A percentile compares a stretch with the other conserved stretches of the same genome.
phyloP scores from a whole-genome alignment of 108 stramenopile genomes.

The Aurantiochytrium sp. region DNA sequence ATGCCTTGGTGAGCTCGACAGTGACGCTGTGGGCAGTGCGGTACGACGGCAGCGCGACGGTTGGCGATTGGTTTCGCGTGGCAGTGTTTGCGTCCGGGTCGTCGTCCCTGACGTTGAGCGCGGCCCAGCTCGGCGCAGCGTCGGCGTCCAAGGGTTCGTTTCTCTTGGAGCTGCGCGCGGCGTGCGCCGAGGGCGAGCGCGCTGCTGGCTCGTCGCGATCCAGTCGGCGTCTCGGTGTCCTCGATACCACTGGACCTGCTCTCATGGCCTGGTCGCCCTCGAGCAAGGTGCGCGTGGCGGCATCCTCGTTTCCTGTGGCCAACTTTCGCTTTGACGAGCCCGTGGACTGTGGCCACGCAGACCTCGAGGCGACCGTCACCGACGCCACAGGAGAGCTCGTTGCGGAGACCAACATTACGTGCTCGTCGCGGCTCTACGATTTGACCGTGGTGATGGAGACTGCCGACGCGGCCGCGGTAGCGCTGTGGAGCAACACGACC shows the following conservation, averaged over 20 bases:
- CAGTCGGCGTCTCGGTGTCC: not conserved
- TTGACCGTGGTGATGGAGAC: not conserved
- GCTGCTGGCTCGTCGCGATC: not conserved
- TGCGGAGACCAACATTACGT: not conserved
- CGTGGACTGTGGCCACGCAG: not conserved
- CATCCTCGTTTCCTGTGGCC: not conserved
- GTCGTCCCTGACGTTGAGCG: too few species aligned
- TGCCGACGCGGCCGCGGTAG: not conserved
- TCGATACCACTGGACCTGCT: not conserved
- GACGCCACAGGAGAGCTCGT: not conserved
- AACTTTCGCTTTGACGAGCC: not conserved
- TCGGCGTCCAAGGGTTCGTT: not conserved
- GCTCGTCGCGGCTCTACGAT: not conserved
- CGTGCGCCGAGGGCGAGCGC: not conserved
- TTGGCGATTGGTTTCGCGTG: too few species aligned
- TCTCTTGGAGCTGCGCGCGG: not conserved
- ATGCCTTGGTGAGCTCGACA: too few species aligned
- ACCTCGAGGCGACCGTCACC: not conserved
- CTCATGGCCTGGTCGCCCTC: not conserved
- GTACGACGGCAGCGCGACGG: too few species aligned
- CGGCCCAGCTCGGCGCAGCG: too few species aligned
- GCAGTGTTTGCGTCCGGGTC: too few species aligned
- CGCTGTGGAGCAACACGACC: not conserved
- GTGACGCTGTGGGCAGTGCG: too few species aligned
- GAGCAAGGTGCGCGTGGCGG: not conserved